Evolutionary conservation across 345 rosid species (phyloP).

Genomic region (Tarenaya hassleriana): DNA sequence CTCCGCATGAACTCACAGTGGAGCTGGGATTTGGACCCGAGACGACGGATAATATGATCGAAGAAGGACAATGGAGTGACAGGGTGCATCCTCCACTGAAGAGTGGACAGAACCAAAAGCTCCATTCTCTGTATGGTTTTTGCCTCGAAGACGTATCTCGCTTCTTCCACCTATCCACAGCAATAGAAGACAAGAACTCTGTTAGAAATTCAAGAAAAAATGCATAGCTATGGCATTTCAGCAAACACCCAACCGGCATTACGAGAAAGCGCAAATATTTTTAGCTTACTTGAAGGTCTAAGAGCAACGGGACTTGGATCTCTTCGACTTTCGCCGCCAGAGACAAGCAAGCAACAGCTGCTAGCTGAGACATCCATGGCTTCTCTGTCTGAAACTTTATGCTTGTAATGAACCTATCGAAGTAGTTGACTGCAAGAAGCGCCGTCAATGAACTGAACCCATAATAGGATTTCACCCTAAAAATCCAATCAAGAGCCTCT

Average conservation of each 20-base stretch:
- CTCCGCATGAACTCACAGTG: constrained; percentile 53
- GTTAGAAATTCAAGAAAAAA: constrained; percentile 12
- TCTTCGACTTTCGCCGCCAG: constrained; percentile 94
- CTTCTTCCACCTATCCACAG: constrained; percentile 56
- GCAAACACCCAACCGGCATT: constrained; percentile 27
- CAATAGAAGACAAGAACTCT: constrained; percentile 1
- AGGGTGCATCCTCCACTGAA: constrained; percentile 86
- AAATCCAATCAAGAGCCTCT: constrained; percentile 69
- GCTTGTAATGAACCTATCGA: constrained; percentile 72
- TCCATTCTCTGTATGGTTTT: constrained; percentile 91
- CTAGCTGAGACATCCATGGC: constrained; percentile 94
- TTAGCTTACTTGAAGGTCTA: constrained; percentile 67
- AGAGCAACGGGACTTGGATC: constrained; percentile 66
- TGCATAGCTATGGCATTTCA: constrained; percentile 17
- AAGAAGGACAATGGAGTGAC: constrained; percentile 80
- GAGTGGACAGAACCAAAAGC: constrained; percentile 73
- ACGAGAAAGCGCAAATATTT: constrained; percentile 3
- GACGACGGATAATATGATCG: constrained; percentile 61
- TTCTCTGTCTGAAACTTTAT: constrained; percentile 48
- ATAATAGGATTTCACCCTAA: constrained; percentile 51
- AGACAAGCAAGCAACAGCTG: constrained; percentile 83
- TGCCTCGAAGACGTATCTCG: constrained; percentile 66
- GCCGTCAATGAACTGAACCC: constrained; percentile 62
- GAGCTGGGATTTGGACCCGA: constrained; percentile 45
- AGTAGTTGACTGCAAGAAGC: constrained; percentile 78